Conservation (phyloP, 169 alveolate species). For the Plasmodium knowlesi region DNA sequence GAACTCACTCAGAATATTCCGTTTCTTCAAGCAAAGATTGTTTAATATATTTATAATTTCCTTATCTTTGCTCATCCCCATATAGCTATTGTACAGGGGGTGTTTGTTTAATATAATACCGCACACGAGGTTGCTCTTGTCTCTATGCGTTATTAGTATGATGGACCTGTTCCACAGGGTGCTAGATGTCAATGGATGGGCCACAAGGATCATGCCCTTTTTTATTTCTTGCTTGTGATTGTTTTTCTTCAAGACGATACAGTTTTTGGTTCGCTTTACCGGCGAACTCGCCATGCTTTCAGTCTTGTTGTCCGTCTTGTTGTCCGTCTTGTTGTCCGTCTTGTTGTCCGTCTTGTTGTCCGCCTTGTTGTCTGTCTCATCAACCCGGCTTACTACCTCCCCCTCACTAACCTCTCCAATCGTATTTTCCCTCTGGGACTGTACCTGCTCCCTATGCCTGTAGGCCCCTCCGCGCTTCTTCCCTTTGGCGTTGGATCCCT, state of each 20-base stretch:
- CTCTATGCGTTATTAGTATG: slow-evolving; percentile 48
- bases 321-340: too few species aligned
- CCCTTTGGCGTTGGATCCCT: not conserved
- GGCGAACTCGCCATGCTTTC: not conserved
- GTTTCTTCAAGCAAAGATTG: slow-evolving; percentile 21
- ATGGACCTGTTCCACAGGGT: slow-evolving; percentile 55
- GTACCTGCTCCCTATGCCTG: not conserved
- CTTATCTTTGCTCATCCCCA: slow-evolving; percentile 21
- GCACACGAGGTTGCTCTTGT: slow-evolving; percentile 64
- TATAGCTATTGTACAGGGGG: slow-evolving; percentile 41
- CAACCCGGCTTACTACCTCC: too few species aligned
- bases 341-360: too few species aligned
- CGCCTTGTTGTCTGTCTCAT: not conserved
- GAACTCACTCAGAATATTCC: not conserved
- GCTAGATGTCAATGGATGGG: slow-evolving; percentile 57
- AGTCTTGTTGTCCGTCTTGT: too few species aligned
- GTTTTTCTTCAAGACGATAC: not conserved
- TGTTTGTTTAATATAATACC: slow-evolving; percentile 65
- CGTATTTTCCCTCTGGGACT: not conserved
- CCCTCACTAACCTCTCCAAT: too few species aligned
- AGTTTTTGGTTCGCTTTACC: not conserved
- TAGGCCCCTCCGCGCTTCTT: not conserved
- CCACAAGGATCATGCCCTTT: slow-evolving; percentile 38
- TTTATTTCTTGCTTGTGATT: slow-evolving; percentile 46
- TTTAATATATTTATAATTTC: slow-evolving; percentile 22